Evolutionary conservation across 2,329 filamentous ascomycete species (phyloP), one percentile per base, ranked within the genome.

Genomic region (Verruconis gallopava): DNA sequence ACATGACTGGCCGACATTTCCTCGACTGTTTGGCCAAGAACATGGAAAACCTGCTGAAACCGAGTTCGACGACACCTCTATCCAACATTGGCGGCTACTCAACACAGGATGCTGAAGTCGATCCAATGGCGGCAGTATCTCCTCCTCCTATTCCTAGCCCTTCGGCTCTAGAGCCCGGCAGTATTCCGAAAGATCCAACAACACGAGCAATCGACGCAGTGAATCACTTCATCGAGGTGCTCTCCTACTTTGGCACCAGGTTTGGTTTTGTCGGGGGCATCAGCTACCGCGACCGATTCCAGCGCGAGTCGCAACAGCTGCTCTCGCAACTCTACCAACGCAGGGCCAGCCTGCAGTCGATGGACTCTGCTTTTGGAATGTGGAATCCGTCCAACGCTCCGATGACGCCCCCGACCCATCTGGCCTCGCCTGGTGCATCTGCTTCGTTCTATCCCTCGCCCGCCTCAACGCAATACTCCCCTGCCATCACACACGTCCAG

Each of bases 1-100:
- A 84, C 53, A 93, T 75, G 60, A 72, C 75, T 1, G 72, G 71
- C 13, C 64, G 65, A 35, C 69, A 73, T 42, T 72, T 79, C 40
- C 61, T 77, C 20, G 66, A 73, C 44, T 63, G 75, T 1, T 54
- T 79, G 17, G 66, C 65, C 42, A 63, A 68, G n/a, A 68, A 71
- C 49, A 64, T 67, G 32, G 68, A 76, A 9, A 51, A 53, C 3
- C 55, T 69, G 1, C 54, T 63, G 13, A 54, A 59, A 4, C 63
- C 62, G n/a, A 49, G 56, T 4, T 60, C 60, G 25, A 63, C 64
- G 1, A 55, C 60, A 38, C 60, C 62, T 22, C 59, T 61, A 1
- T 55, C 59, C 1, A 52, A 57, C 17, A 48, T 57, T n/a, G 43
- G 49, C 6, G 37, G 41, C 4, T 37, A 48, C 9, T 32, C 48